Evolutionary conservation across 23 red algal genomes (phyloP).

Genomic region (Gracilaria vermiculophylla): DNA sequence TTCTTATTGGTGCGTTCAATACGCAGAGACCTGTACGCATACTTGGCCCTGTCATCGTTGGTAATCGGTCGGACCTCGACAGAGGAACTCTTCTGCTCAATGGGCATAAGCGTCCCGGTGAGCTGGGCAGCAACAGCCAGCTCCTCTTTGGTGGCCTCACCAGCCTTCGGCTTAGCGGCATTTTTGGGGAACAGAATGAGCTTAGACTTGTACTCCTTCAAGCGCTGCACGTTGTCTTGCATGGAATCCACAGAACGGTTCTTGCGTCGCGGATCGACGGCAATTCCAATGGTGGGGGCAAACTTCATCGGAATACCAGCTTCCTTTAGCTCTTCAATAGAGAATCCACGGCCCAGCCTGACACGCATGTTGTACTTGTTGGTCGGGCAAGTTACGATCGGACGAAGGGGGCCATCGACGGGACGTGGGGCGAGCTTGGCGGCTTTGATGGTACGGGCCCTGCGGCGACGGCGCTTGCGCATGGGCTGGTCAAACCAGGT

Average conservation of each 20-base stretch:
- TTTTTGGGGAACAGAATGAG: slow-evolving; percentile 92
- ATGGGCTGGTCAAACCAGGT: slow-evolving; percentile 99
- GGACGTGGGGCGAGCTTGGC: slow-evolving; percentile 89
- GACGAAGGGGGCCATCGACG: slow-evolving; percentile 82
- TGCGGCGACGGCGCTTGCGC: slow-evolving; percentile 95
- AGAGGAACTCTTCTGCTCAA: slow-evolving; percentile 19
- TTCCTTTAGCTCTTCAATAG: slow-evolving; percentile 91
- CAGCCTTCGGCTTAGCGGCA: slow-evolving; percentile 74
- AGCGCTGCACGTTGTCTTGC: slow-evolving; percentile 86
- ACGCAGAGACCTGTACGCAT: slow-evolving; percentile 77
- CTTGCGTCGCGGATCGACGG: slow-evolving; percentile 90
- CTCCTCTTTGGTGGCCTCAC: slow-evolving; percentile 78
- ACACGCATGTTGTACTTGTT: slow-evolving; percentile 86
- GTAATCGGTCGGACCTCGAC: slow-evolving; percentile 80
- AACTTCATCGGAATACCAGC: slow-evolving; percentile 71
- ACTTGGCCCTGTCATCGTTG: slow-evolving; percentile 72
- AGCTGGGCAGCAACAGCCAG: slow-evolving; percentile 73
- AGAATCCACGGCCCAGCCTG: slow-evolving; percentile 94
- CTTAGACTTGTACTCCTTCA: slow-evolving; percentile 98
- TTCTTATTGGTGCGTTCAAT: slow-evolving; percentile 66
- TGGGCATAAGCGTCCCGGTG: slow-evolving; percentile 76
- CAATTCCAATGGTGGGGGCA: slow-evolving; percentile 92
- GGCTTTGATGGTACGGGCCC: slow-evolving; percentile 69
- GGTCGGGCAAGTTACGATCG: slow-evolving; percentile 90
- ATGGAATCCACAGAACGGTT: slow-evolving; percentile 89